Base-by-base conservation (phyloP, 2,329 filamentous ascomycete species). In the Colletotrichum orbiculare region DNA sequence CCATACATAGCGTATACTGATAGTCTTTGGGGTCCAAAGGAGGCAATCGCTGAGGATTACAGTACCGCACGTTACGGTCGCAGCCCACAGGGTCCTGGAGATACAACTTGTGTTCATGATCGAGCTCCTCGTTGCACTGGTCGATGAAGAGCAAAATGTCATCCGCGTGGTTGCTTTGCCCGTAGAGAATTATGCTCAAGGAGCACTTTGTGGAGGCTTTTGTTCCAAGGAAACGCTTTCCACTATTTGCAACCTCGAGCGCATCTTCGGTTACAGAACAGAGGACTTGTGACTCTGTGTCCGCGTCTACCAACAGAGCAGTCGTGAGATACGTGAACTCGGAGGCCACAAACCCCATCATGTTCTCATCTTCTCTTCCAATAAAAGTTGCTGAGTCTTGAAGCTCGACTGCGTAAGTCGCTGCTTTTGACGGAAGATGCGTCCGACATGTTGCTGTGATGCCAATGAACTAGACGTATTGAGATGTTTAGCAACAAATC, bases 41-140 rank as follows among this genome's bases (percentile, higher is more conserved):
- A 0, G 76, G 75, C 1, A 79, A 70, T 0, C 74, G 67, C 15
- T 79, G 77, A 10, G 77, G 77, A 43, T 79, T 79, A 59, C 70
- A 73, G 50, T 79, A 80, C 46, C 11, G 69, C 1, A 71, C 71
- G 9, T 77, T 64, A 3, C 42, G 17, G 37, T 74, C 62, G 13
- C 73, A 75, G 2, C 66, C 58, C 4, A 53, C 43, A 2, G 77
- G 76, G 53, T 80, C 77, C 35, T 79, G 78, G 0, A 80, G 64
- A 50, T 72, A 78, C 0, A 77, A 10, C 50, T 54, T 54, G 4
- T 4, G 2, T 13, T 42, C 4, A 11, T 54, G 11, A 15, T 54
- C 38, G 8, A 54, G 50, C 2, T 33, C 1, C 11, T 54, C 53
- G 0, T 75, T 70, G 15, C 74, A 70, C 0, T 73, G 65, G 8